Percentiles rank a stretch among this genome's conserved stretches.
phyloP scores from a whole-genome alignment of 495 filamentous ascomycete genomes.

The Talaromyces borbonicus region DNA sequence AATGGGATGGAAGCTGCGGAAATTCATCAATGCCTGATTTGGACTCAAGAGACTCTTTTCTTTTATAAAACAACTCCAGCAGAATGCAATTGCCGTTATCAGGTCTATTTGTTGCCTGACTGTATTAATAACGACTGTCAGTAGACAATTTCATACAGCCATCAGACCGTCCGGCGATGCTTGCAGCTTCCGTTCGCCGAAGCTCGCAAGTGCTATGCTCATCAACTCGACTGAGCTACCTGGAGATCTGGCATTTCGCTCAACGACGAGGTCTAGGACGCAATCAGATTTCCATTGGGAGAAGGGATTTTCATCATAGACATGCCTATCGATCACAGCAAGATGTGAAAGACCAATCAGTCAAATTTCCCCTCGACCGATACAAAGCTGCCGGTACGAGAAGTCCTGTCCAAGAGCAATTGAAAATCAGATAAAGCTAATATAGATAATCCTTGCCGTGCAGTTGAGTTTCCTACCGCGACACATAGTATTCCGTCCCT shows the following conservation, averaged over 20 bases:
- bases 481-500: slow-evolving; percentile 41
- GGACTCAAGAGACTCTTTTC: background rate
- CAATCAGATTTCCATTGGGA: slow-evolving; percentile 2
- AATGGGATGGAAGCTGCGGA: slow-evolving; percentile 11
- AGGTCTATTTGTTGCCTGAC: too few relatives aligned
- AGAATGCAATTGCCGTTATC: too few relatives aligned
- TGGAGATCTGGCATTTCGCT: slow-evolving; percentile 31
- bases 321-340: slow-evolving; percentile 18
- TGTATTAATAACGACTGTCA: too few relatives aligned
- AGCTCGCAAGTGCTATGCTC: slow-evolving; percentile 14
- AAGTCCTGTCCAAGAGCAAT: background rate
- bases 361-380: slow-evolving; percentile 20
- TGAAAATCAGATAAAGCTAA: background rate
- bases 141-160: too few relatives aligned
- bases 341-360: slow-evolving; percentile 9
- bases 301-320: slow-evolving; percentile 19
- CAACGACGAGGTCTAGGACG: slow-evolving; percentile 14
- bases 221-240: slow-evolving; percentile 21
- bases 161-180: slow-evolving; percentile 17
- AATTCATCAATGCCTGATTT: slow-evolving; percentile 8
- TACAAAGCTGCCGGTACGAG: slow-evolving; percentile 41
- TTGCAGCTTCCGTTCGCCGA: slow-evolving; percentile 14
- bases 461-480: slow-evolving; percentile 44
- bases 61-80: too few relatives aligned
- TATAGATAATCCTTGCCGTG: slow-evolving; percentile 8